Base-by-base conservation (phyloP, 148 eudicot genomes). In the Fagopyrum tataricum region DNA sequence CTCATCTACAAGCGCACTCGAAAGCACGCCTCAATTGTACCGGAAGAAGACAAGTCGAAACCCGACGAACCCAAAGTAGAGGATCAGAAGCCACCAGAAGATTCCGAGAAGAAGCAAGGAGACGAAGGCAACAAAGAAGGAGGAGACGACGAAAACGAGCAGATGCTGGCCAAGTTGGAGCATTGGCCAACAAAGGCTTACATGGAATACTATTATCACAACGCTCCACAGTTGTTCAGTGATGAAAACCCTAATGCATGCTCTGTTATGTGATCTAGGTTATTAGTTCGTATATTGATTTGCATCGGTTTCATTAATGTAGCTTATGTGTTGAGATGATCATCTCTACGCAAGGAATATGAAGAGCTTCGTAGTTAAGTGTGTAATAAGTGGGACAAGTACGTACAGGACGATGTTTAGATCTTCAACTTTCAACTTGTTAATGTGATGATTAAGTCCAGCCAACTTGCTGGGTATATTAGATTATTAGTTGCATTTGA, bases 221-320 rank as follows among this genome's bases (percentile, higher is more conserved):
- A 26, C 14, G 67, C 67, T 2, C 88, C 96, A 76, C 84, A 83
- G 66, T n/a, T 88, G 40, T 88, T 90, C 76, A 88, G 92, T 40
- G 92, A 90, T 61, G 96, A 90, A 43, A 85, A 90, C 75, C 92
- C 96, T 24, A 76, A 86, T 78, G 91, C 91, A 53, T 90, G 96
- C 76, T 76, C 81, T 46, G 67, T 90, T 12, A 83, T 90, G 90
- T 88, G 74, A 79, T 11, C n/a, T 9, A 8, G 5, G 3, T 23
- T 58, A 10, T 58, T 23, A n/a, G n/a, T n/a, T n/a, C n/a, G n/a
- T n/a, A n/a, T n/a, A 24, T 18, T 21, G 6, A 51, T 4, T 51
- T 51, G 56, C 3, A 17, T 53, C 24, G 24, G n/a, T 46, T 1
- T 26, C 31, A 9, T 58, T 31, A 21, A 10, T 23, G 37, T 52